Evolutionary conservation across 2,329 filamentous ascomycete species (phyloP).

Genomic region (Fusarium abutilonis): DNA sequence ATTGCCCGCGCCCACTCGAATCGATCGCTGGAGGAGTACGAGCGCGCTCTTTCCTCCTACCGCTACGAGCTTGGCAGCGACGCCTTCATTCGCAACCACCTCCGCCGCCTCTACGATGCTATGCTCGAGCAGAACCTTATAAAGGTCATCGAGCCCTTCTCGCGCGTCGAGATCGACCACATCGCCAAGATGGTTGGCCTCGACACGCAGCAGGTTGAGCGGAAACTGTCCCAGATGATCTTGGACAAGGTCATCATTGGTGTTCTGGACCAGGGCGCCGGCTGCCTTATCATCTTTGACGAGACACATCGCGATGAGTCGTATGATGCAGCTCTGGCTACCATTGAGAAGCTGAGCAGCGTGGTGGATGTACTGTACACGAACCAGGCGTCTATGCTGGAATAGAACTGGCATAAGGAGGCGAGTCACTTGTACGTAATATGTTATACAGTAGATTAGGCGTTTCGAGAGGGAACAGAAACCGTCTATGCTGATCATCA

Average conservation of each 20-base stretch:
- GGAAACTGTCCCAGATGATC: conserved; percentile 99
- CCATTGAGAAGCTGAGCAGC: conserved; percentile 95
- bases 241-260: conserved; percentile 98
- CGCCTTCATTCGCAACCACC: conserved; percentile 95
- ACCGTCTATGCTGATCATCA: conserved; percentile 39
- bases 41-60: conserved; percentile 88
- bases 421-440: conserved; percentile 44
- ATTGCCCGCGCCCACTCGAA: conserved; percentile 95
- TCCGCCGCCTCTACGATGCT: conserved; percentile 94
- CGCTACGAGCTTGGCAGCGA: conserved; percentile 94
- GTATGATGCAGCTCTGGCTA: conserved; percentile 92
- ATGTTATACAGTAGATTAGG: conserved; percentile 48
- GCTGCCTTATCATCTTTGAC: conserved; percentile 96
- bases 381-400: conserved; percentile 94
- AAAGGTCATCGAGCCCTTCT: conserved; percentile 99
- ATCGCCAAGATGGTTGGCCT: conserved; percentile 98
- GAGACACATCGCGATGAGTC: conserved; percentile 92
- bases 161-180: conserved; percentile 94
- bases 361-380: conserved; percentile 98
- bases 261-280: conserved; percentile 95
- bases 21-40: conserved; percentile 96
- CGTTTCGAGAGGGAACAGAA: conserved; percentile 45
- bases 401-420: conserved; percentile 63
- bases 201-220: conserved; percentile 95
- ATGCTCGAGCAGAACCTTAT: conserved; percentile 99